A percentile compares a stretch with the other conserved stretches of the same genome.
phyloP scores from a whole-genome alignment of 305 asterid genomes.

The Andrographis paniculata region DNA sequence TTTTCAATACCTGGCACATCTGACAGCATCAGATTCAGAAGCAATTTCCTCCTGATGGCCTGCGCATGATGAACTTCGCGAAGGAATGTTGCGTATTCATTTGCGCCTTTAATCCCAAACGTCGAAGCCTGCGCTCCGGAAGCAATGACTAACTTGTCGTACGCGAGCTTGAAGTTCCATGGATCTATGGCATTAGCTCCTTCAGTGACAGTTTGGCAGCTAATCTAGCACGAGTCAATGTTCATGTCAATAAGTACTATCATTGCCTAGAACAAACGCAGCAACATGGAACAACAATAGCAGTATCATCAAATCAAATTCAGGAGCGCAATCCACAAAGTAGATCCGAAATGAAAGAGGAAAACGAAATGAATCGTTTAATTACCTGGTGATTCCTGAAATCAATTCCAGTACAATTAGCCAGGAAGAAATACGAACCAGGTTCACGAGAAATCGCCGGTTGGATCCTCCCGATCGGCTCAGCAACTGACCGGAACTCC shows the following conservation, averaged over 20 bases:
- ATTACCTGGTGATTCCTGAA: conserved; percentile 58
- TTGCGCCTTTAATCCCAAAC: conserved; percentile 82
- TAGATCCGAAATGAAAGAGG: not conserved
- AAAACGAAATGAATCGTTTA: too few species aligned
- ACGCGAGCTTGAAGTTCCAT: conserved; percentile 60
- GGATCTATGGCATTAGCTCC: conserved; percentile 53
- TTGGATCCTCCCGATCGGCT: conserved; percentile 85
- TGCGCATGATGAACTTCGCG: conserved; percentile 97
- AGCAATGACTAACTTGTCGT: conserved; percentile 81
- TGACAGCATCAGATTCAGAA: conserved; percentile 79
- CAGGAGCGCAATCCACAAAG: too few species aligned
- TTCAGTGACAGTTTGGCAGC: conserved; percentile 66
- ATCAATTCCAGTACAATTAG: conserved; percentile 65
- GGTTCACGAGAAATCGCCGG: conserved; percentile 91
- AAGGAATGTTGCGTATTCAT: conserved; percentile 70
- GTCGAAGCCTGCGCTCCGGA: conserved; percentile 88
- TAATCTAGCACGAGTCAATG: conserved; percentile 30
- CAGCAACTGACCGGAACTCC: conserved; percentile 93
- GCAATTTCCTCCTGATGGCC: conserved; percentile 78
- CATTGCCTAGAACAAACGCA: too few species aligned
- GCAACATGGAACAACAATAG: too few species aligned
- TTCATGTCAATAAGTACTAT: too few species aligned
- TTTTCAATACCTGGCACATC: conserved; percentile 65
- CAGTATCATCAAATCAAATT: too few species aligned
- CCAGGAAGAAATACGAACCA: conserved; percentile 75